A percentile compares a stretch with the other conserved stretches of the same genome.
These are phyloP conservation scores for Dentipellis fragilis DNA, from an alignment of 768 basidiomycete genomes.

Conservation along the genomic window DNA sequence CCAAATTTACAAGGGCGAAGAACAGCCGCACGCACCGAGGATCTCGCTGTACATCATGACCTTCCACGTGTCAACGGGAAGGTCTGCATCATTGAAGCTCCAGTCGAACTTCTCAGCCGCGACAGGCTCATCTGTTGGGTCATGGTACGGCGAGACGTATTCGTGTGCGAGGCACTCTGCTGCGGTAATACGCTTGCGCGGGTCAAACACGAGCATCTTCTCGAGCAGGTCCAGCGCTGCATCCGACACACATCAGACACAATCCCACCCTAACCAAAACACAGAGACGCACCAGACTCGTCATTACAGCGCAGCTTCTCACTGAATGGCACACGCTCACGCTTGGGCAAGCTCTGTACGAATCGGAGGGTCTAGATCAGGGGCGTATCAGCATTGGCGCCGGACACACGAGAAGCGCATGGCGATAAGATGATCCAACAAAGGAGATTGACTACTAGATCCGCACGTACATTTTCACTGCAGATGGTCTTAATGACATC, in stretches of 20 bases:
- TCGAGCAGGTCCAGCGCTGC: constrained; percentile 91
- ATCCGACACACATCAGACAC: background rate
- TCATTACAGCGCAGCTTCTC: constrained; percentile 88
- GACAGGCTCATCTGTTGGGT: constrained; percentile 94
- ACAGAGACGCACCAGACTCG: constrained; percentile 54
- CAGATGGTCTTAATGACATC: constrained; percentile 99
- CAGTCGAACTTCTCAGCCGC: constrained; percentile 95
- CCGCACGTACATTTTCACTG: constrained; percentile 78
- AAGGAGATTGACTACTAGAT: background rate
- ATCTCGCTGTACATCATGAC: constrained; percentile 99
- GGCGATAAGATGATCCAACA: background rate
- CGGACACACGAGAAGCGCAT: constrained; percentile 1
- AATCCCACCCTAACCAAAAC: background rate
- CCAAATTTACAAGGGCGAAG: background rate
- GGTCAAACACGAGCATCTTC: constrained; percentile 99
- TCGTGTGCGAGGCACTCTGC: constrained; percentile 82
- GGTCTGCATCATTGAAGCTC: constrained; percentile 98
- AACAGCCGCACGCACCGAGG: constrained; percentile 48
- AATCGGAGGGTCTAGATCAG: constrained; percentile 81
- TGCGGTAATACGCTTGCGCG: constrained; percentile 92
- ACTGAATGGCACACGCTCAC: constrained; percentile 89
- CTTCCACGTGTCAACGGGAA: constrained; percentile 99
- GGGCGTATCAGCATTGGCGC: constrained; percentile 1
- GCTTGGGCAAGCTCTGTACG: constrained; percentile 95
- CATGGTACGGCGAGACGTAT: constrained; percentile 96